Base-by-base conservation (phyloP, 2,329 filamentous ascomycete species). In the Fusarium bactridioides region DNA sequence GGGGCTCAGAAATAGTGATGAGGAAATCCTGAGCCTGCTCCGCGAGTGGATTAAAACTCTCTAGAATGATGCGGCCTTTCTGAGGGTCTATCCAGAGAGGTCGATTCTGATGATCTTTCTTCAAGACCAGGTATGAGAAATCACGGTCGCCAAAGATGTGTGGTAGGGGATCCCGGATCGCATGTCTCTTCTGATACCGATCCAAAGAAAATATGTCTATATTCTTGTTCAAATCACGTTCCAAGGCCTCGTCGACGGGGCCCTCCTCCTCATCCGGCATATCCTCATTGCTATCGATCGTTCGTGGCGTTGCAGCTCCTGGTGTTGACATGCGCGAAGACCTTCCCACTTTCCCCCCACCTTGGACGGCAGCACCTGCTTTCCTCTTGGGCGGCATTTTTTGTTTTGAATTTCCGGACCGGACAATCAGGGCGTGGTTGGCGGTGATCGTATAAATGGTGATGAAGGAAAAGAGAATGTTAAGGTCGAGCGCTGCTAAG, bases 1-100 rank as follows among this genome's bases (percentile, higher is more conserved):
- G 86, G 23, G 95, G 96, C 83, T 99, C 95, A 70, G 95, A 94
- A 75, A 99, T 95, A 51, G 96, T 97, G 77, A 97, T 97, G 66
- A 99, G 86, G 80, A 99, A 97, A 80, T 97, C 94, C 79, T 97
- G 94, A 0, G 94, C 95, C 78, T 95, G 92, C 64, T 92, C 89
- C 64, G 95, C 94, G 63, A 96, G 86, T 5, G 95, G 93, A 58
- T 93, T 95, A 84, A 98, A 98, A 76, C 94, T 97, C 85, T 99
- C 95, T 47, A 98, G 86, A 35, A 97, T 96, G 79, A 98, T 96
- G 72, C 92, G 91, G 40, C 93, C 94, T 79, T 93, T 93, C 51
- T 92, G 86, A 5, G 94, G 93, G 80, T 98, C 94, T 75, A 99
- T 96, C 94, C 94, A 98, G 67, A 98, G 87, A 21, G 96, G 96